phyloP scores from a whole-genome alignment of 2,329 filamentous ascomycete species.

The Colletotrichum horii region DNA sequence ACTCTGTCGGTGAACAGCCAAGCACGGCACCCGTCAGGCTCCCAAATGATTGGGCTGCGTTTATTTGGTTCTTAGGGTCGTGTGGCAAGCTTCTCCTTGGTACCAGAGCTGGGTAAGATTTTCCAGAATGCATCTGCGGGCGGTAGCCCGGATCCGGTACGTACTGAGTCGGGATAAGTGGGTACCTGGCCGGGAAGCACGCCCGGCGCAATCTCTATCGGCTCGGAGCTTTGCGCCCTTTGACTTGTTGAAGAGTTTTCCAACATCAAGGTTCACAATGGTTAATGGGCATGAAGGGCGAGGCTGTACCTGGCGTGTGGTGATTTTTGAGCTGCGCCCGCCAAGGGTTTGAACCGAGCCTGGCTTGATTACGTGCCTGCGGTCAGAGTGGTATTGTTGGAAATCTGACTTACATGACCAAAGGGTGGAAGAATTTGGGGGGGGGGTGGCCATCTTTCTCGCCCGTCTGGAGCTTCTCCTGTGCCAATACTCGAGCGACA shows the following conservation, averaged over 20 bases:
- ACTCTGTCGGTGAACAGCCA: background rate
- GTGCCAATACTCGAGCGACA: background rate
- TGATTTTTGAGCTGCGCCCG: background rate
- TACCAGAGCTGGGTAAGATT: conserved; percentile 8
- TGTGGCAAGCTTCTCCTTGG: background rate
- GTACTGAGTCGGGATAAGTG: background rate
- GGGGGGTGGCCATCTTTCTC: background rate
- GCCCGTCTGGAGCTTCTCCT: background rate
- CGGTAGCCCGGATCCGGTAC: background rate
- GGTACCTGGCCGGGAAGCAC: background rate
- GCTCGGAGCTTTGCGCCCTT: background rate
- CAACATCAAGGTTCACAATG: background rate
- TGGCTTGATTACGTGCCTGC: background rate
- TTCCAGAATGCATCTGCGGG: background rate
- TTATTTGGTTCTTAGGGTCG: background rate
- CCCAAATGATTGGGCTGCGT: background rate
- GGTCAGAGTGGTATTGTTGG: background rate
- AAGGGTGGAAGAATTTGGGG: background rate
- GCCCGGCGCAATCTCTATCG: background rate
- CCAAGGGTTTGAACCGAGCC: background rate
- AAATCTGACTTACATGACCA: background rate
- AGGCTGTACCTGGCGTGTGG: background rate
- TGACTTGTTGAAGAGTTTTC: background rate
- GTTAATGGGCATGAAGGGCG: background rate
- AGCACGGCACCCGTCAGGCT: background rate